Evolutionary conservation across 2,329 filamentous ascomycete species (phyloP).

Genomic region (Claviceps humidiphila): DNA sequence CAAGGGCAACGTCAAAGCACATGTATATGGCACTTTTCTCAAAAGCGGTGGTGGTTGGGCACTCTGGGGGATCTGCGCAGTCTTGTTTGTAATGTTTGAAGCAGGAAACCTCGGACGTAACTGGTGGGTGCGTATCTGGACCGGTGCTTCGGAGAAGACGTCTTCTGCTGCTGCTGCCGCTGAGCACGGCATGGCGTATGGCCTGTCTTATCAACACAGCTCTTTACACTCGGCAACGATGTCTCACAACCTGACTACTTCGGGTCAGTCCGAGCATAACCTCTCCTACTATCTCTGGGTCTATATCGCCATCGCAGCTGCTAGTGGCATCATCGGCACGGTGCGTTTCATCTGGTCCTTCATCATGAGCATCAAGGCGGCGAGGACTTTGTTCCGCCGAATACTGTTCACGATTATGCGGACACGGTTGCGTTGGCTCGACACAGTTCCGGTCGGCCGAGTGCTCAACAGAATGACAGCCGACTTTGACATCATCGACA

Average conservation of each 20-base stretch:
- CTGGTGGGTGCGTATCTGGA: conserved; percentile 56
- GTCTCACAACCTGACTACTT: conserved; percentile 12
- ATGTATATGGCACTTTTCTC: conserved; percentile 57
- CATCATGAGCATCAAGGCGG: conserved; percentile 52
- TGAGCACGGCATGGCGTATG: conserved; percentile 27
- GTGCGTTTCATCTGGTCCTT: conserved; percentile 51
- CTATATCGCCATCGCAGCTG: conserved; percentile 48
- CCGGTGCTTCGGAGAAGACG: conserved; percentile 18
- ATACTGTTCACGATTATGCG: conserved; percentile 55
- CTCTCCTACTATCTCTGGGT: conserved; percentile 53
- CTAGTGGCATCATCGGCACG: conserved; percentile 45
- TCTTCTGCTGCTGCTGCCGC: conserved; percentile 4
- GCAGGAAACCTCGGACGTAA: conserved; percentile 41
- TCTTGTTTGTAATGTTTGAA: conserved; percentile 43
- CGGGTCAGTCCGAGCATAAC: conserved; percentile 19
- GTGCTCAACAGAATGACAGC: conserved; percentile 67
- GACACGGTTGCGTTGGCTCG: conserved; percentile 65
- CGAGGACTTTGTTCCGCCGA: conserved; percentile 52
- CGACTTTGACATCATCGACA: conserved; percentile 65
- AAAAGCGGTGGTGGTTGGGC: conserved; percentile 48
- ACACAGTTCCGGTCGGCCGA: conserved; percentile 65
- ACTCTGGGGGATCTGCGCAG: conserved; percentile 43
- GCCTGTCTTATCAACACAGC: conserved; percentile 33
- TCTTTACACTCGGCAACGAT: conserved; percentile 25
- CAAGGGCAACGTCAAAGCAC: conserved; percentile 52